Conservation (phyloP, 768 basidiomycete species). For the Termitomyces sp. region DNA sequence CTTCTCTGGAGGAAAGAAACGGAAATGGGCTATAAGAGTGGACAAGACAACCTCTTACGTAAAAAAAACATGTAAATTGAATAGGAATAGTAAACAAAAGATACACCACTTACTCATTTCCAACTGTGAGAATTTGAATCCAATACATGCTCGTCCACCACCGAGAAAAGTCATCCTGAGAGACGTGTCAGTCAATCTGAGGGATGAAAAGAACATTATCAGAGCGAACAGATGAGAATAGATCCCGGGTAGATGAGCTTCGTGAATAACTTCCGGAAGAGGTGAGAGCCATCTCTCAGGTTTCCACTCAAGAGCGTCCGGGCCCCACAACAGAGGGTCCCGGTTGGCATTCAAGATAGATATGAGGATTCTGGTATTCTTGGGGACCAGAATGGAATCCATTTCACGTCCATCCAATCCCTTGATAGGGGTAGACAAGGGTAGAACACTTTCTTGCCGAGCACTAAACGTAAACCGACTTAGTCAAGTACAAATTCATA, state of each 20-base stretch:
- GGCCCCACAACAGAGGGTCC: slow-evolving; percentile 30
- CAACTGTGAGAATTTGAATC: slow-evolving; percentile 35
- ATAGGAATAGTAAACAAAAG: not conserved
- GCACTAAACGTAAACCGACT: slow-evolving; percentile 17
- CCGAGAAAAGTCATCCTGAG: slow-evolving; percentile 30
- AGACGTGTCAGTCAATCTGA: not conserved
- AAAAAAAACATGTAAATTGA: not conserved
- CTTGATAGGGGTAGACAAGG: slow-evolving; percentile 25
- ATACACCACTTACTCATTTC: slow-evolving; percentile 28
- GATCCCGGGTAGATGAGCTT: slow-evolving; percentile 30
- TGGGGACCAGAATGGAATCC: slow-evolving; percentile 23
- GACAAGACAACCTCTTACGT: slow-evolving; percentile 14
- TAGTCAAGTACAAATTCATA: slow-evolving; percentile 7
- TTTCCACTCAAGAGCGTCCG: slow-evolving; percentile 33
- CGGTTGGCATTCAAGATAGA: slow-evolving; percentile 26
- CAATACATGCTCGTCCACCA: slow-evolving; percentile 31
- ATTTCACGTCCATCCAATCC: slow-evolving; percentile 24
- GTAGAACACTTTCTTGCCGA: slow-evolving; percentile 24
- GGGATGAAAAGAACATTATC: not conserved
- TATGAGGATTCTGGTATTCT: slow-evolving; percentile 24
- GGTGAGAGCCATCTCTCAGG: slow-evolving; percentile 35
- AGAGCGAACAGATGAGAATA: slow-evolving; percentile 29
- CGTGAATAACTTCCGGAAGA: slow-evolving; percentile 22
- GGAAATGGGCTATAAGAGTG: slow-evolving; percentile 13
- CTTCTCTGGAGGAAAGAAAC: slow-evolving; percentile 9